Evolutionary conservation across 371 early-diverging fungal genomes (phyloP).

Genomic region (Chytridium lagenaria): DNA sequence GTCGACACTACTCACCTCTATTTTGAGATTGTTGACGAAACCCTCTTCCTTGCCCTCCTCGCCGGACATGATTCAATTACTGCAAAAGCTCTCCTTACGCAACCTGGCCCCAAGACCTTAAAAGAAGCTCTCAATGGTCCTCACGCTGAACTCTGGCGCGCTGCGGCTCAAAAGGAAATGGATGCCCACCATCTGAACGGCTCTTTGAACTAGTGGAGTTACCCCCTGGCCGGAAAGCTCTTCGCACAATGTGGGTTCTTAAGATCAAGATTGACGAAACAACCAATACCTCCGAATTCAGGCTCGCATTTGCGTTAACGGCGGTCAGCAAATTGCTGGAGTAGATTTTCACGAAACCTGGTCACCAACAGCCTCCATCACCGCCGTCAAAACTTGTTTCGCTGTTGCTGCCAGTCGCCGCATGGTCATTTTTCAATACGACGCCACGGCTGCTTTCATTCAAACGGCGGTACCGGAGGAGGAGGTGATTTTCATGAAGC

Average conservation of each 20-base stretch:
- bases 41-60: not conserved
- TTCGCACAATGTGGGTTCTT: slow-evolving; percentile 1
- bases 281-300: not conserved
- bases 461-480: not conserved
- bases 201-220: not conserved
- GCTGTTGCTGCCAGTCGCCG: not conserved
- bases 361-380: not conserved
- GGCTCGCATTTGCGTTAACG: not conserved
- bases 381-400: not conserved
- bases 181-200: not conserved
- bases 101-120: not conserved
- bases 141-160: too few species aligned
- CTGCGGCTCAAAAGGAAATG: not conserved
- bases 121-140: not conserved
- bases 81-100: not conserved
- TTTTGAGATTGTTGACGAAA: not conserved
- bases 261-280: not conserved
- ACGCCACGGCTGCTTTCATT: not conserved
- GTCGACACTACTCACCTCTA: not conserved
- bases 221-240: not conserved
- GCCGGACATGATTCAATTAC: not conserved
- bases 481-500: not conserved
- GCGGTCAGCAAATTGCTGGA: not conserved
- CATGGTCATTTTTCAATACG: not conserved
- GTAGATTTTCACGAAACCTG: slow-evolving; percentile 5